Evolutionary conservation across 495 filamentous ascomycete species (phyloP).

Genomic region (Aspergillus avenaceus): DNA sequence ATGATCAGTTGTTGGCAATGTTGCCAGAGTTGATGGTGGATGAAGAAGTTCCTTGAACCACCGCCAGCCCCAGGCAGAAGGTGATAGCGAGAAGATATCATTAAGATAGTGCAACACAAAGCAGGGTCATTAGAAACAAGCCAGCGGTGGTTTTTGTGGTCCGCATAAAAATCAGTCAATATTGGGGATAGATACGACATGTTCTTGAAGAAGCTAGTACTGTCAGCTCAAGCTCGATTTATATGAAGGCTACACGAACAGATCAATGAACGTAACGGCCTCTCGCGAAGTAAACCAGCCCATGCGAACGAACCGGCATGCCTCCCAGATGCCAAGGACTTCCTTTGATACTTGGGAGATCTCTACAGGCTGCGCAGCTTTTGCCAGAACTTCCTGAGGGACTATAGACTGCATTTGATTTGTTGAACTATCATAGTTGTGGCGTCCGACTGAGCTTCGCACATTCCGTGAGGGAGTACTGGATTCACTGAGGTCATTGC

Average conservation of each 20-base stretch:
- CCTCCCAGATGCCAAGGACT: conserved; percentile 43
- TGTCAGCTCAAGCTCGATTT: not conserved
- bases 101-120: conserved; percentile 47
- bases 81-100: conserved; percentile 52
- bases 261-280: conserved; percentile 44
- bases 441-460: conserved; percentile 9
- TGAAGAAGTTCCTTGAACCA: conserved; percentile 50
- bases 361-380: conserved; percentile 23
- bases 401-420: conserved; percentile 3
- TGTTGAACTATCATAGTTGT: conserved; percentile 15
- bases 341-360: conserved; percentile 27
- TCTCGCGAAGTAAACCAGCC: conserved; percentile 51
- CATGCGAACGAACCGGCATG: conserved; percentile 50
- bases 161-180: conserved; percentile 46
- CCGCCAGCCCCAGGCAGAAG: conserved; percentile 49
- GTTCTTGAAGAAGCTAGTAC: conserved; percentile 54
- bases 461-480: conserved; percentile 9
- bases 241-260: conserved; percentile 28
- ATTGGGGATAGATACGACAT: conserved; percentile 51
- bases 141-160: conserved; percentile 39
- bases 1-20: conserved; percentile 50
- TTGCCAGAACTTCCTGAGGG: conserved; percentile 15
- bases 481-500: conserved; percentile 13
- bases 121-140: conserved; percentile 47
- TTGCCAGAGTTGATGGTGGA: conserved; percentile 51